A percentile compares a stretch with the other conserved stretches of the same genome.
These are phyloP conservation scores for Chaetomium sp. DNA, from an alignment of 2,329 filamentous ascomycete genomes.

Conservation along the genomic window DNA sequence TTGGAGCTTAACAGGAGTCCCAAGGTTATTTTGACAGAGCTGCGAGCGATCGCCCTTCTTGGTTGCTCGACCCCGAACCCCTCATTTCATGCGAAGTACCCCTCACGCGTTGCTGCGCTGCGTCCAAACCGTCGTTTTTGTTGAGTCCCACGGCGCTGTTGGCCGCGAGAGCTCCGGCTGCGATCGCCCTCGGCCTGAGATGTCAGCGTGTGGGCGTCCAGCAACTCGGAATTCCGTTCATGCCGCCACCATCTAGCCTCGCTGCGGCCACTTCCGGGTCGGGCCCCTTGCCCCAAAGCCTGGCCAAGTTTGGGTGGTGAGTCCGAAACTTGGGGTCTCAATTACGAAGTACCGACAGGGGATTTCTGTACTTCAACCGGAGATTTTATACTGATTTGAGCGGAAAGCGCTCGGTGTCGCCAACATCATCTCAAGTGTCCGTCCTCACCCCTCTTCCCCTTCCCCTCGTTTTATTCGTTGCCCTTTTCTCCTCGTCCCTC, in stretches of 20 bases:
- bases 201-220: slow-evolving; percentile 6
- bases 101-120: too few species aligned
- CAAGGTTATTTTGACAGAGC: too few species aligned
- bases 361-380: background rate
- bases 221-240: slow-evolving; percentile 6
- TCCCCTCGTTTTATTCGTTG: background rate
- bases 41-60: too few species aligned
- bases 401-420: slow-evolving; percentile 38
- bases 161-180: too few species aligned
- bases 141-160: too few species aligned
- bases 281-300: background rate
- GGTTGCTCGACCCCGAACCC: too few species aligned
- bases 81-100: too few species aligned
- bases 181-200: background rate
- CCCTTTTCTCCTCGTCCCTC: background rate
- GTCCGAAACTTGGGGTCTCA: background rate
- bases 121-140: too few species aligned
- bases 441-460: slow-evolving; percentile 13
- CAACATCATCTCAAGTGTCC: slow-evolving; percentile 43
- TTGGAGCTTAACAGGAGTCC: too few species aligned
- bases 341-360: background rate
- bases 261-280: slow-evolving; percentile 7
- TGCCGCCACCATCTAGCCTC: background rate
- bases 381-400: background rate
- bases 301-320: slow-evolving; percentile 21